phyloP scores from a whole-genome alignment of 2,329 filamentous ascomycete genomes.

The Colletotrichum lindemuthianum region DNA sequence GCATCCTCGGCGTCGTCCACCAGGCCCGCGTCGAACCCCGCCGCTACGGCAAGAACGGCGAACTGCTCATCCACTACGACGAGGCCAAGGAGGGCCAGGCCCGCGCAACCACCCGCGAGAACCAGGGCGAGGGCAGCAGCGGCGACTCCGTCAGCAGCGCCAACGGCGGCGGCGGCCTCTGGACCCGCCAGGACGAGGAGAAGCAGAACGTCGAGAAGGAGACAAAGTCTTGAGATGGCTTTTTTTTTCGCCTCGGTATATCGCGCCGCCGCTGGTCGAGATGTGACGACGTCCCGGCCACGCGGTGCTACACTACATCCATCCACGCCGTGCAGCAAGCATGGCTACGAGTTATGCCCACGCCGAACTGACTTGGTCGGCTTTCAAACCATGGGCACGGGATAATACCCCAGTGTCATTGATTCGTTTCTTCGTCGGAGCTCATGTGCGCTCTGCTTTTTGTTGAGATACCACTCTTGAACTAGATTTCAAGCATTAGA shows the following conservation, averaged over 20 bases:
- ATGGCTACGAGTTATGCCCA: slow-evolving; percentile 31
- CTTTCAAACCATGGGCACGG: slow-evolving; percentile 17
- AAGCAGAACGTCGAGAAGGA: slow-evolving; percentile 33
- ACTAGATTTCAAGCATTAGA: slow-evolving; percentile 32
- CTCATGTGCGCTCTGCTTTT: not conserved
- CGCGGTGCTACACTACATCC: not conserved
- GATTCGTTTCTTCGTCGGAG: slow-evolving; percentile 17
- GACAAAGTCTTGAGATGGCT: not conserved
- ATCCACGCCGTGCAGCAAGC: not conserved
- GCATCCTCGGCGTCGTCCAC: slow-evolving; percentile 50
- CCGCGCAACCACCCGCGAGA: slow-evolving; percentile 31
- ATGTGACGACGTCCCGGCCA: not conserved
- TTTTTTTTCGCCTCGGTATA: not conserved
- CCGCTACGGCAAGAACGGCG: slow-evolving; percentile 68
- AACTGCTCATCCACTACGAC: slow-evolving; percentile 61
- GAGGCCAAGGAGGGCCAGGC: slow-evolving; percentile 51
- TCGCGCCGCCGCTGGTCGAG: not conserved
- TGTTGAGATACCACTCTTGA: slow-evolving; percentile 35
- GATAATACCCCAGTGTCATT: slow-evolving; percentile 19
- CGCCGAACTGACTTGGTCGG: slow-evolving; percentile 11
- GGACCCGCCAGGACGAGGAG: slow-evolving; percentile 33
- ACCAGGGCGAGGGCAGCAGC: slow-evolving; percentile 30
- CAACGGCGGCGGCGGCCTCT: slow-evolving; percentile 22
- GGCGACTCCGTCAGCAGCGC: slow-evolving; percentile 25
- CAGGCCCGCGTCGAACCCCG: slow-evolving; percentile 59